Evolutionary conservation across 2,329 filamentous ascomycete genomes (phyloP), one percentile per base, ranked within the genome.

Genomic region (Fusarium hostae): DNA sequence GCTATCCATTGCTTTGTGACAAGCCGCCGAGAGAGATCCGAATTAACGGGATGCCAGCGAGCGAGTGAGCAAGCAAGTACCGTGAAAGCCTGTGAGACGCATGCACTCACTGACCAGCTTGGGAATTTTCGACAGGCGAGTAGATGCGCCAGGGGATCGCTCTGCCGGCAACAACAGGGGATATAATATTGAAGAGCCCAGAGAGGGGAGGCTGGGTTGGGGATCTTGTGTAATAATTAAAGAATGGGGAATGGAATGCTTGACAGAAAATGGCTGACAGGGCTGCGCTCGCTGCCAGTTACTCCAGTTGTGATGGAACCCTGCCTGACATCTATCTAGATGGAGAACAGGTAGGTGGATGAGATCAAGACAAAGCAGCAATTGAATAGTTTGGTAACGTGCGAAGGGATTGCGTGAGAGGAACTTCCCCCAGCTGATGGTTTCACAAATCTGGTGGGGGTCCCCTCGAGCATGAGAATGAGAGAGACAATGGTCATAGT

Each of bases 1-100:
- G 61, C 71, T 73, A 63, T 56, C 35, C 74, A 74, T 76, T 55
- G 71, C 74, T 65, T 57, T 73, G 66, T 72, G 60, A 58, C 71
- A 75, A 75, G 71, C 75, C 71, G 70, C 73, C 54, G 61, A 74
- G 59, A 66, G 63, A 57, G 56, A 66, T 72, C 58, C 63, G 63
- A 65, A 37, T 67, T 70, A 58, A 75, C 59, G 59, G 62, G 54
- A 68, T 57, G 47, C 58, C 66, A 47, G 59, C 50, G 24, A 60
- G 57, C 47, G 40, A 47, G 28, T 11, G n/a, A 35, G 54, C 52
- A 44, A 45, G 39, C 40, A 63, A 68, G 63, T 35, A 63, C 63
- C 39, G 24, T 50, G 56, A 63, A 34, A 63, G 57, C 57, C 48
- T 39, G 69, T 57, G 70, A 64, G 63, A 59, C 50, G 51, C 41